Conservation (phyloP, 192 early-diverging fungal genomes). For the Coemansia sp. region DNA sequence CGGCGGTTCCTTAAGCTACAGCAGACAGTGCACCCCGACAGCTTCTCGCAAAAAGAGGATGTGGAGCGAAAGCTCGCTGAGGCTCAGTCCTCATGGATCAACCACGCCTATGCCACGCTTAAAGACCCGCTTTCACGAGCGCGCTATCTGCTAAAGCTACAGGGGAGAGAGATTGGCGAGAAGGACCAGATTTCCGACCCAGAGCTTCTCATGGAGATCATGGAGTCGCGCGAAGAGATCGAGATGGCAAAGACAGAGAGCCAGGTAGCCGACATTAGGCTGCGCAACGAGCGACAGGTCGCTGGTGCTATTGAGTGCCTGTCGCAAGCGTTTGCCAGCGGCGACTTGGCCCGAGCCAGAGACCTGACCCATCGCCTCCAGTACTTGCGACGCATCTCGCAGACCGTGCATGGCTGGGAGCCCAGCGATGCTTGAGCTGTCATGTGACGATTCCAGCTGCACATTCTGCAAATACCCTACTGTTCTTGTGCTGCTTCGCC, state of each 20-base stretch:
- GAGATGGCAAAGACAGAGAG: constrained; percentile 65
- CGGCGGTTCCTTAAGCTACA: constrained; percentile 72
- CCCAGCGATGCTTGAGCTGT: constrained; percentile 17
- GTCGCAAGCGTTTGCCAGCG: constrained; percentile 55
- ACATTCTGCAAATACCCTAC: background rate
- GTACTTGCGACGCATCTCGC: constrained; percentile 54
- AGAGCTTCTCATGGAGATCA: constrained; percentile 78
- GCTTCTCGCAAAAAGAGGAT: constrained; percentile 56
- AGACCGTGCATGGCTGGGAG: constrained; percentile 45
- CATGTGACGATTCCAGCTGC: background rate
- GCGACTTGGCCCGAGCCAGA: constrained; percentile 60
- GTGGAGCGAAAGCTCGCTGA: constrained; percentile 40
- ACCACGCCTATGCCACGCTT: constrained; percentile 83
- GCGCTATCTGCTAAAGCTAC: constrained; percentile 71
- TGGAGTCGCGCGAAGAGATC: constrained; percentile 74
- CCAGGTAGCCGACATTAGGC: constrained; percentile 60
- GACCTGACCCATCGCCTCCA: constrained; percentile 69
- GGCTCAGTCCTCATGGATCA: constrained; percentile 74
- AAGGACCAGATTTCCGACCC: constrained; percentile 62
- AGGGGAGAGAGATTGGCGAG: constrained; percentile 59
- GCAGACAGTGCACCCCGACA: constrained; percentile 84
- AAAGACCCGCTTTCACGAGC: constrained; percentile 77
- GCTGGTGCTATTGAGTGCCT: constrained; percentile 29
- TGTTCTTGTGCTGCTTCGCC: background rate
- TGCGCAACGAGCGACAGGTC: constrained; percentile 61